These are phyloP conservation scores for Pichia manshurica DNA, from an alignment of 805 yeast genomes.

Conservation along the genomic window DNA sequence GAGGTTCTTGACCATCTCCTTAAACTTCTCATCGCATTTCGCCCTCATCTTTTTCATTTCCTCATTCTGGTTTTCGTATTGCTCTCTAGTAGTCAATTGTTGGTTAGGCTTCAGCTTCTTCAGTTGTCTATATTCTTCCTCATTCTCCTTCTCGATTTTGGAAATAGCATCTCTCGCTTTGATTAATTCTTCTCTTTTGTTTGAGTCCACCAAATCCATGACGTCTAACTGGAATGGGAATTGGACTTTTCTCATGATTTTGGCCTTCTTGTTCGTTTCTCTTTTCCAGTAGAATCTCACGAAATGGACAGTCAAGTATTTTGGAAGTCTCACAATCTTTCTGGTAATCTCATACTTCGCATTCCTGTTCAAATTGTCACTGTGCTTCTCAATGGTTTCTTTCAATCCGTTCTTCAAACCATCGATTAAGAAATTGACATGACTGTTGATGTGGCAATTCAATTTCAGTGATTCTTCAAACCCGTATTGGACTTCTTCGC, in stretches of 20 bases:
- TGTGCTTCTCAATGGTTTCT: slow-evolving; percentile 74
- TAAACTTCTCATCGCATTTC: slow-evolving; percentile 44
- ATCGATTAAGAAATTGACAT: slow-evolving; percentile 82
- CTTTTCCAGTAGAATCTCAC: slow-evolving; percentile 96
- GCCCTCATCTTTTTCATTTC: slow-evolving; percentile 42
- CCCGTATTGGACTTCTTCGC: slow-evolving; percentile 38
- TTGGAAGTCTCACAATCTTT: slow-evolving; percentile 74
- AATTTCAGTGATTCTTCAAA: slow-evolving; percentile 63
- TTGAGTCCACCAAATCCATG: slow-evolving; percentile 79
- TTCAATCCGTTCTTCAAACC: slow-evolving; percentile 71
- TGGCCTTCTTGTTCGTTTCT: slow-evolving; percentile 84
- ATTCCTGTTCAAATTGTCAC: slow-evolving; percentile 61
- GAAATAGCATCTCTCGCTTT: slow-evolving; percentile 73
- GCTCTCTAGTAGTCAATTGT: slow-evolving; percentile 45
- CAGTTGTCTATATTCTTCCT: slow-evolving; percentile 66
- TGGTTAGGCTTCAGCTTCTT: slow-evolving; percentile 49
- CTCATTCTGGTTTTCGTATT: slow-evolving; percentile 47
- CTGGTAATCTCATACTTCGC: slow-evolving; percentile 60
- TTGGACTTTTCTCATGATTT: slow-evolving; percentile 87
- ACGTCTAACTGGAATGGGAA: slow-evolving; percentile 92
- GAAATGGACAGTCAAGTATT: slow-evolving; percentile 82
- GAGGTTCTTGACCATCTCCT: slow-evolving; percentile 38
- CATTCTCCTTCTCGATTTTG: slow-evolving; percentile 66
- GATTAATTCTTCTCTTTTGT: slow-evolving; percentile 58
- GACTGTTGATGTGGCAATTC: slow-evolving; percentile 80